phyloP scores from a whole-genome alignment of 495 filamentous ascomycete species.

The Tuber calosporum region DNA sequence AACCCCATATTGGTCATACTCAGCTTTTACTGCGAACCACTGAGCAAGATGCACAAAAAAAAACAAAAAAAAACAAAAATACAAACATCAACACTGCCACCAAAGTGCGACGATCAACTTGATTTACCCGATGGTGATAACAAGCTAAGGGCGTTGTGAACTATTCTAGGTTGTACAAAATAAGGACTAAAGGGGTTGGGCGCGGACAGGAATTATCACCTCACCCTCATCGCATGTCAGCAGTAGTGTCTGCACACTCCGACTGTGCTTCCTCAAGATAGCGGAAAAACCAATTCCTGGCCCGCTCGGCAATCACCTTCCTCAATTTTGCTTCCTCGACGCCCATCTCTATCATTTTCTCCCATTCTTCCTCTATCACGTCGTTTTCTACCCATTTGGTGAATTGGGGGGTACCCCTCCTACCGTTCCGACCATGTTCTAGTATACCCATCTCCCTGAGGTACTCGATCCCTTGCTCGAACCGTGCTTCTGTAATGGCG shows the following conservation, averaged over 20 bases:
- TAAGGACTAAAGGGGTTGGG: neutral
- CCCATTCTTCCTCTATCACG: constrained; percentile 33
- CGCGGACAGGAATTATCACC: neutral
- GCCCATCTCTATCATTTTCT: constrained; percentile 26
- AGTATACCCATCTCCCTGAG: constrained; percentile 25
- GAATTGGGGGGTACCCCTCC: constrained; percentile 16
- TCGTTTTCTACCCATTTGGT: constrained; percentile 27
- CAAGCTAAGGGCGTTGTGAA: neutral
- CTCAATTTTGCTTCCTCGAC: constrained; percentile 26
- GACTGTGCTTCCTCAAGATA: constrained; percentile 20
- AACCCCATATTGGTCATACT: neutral
- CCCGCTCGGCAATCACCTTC: constrained; percentile 20
- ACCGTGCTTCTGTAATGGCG: constrained; percentile 25
- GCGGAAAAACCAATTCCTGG: constrained; percentile 24
- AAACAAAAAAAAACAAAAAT: too few relatives aligned
- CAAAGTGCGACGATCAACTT: neutral
- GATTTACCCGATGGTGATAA: neutral
- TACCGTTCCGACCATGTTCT: constrained; percentile 15
- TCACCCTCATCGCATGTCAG: neutral
- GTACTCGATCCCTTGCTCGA: constrained; percentile 32
- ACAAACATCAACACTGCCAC: neutral
- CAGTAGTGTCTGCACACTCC: neutral
- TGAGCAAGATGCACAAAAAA: neutral
- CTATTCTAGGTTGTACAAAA: neutral
- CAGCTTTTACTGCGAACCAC: neutral